Evolutionary conservation across 345 rosid genomes (phyloP), one percentile per base, ranked within the genome.

Genomic region (Aquilaria malaccensis): DNA sequence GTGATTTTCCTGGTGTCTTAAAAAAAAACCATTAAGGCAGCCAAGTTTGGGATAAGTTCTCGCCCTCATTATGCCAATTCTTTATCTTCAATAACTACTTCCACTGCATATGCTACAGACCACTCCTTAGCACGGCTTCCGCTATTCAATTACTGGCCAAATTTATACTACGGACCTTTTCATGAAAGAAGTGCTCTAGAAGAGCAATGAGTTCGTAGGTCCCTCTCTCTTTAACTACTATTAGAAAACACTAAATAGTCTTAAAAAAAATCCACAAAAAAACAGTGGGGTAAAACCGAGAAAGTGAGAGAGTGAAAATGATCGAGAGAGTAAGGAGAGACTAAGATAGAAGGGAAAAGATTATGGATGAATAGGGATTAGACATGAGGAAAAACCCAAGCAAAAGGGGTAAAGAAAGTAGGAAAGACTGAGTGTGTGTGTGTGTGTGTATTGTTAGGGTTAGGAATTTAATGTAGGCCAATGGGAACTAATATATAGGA

Each of bases 141-240:
- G 55, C 77, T 77, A 58, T 94, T 90, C 41, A 84, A 80, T 68
- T 71, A 83, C 67, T 64, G 64, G 13, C 97, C 95, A 4, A 79
- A 60, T 66, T 84, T 87, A n/a, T 86, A 90, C 71, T 15, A 70
- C 29, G 2, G 97, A 96, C 29, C 91, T 95, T 3, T 68, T 64
- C 13, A 88, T 78, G 10, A 95, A 88, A 48, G 86, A 88, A 68
- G 74, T 88, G 57, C 73, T 86, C 50, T 70, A 70, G 58, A 94
- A 90, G 77, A 81, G 97, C 64, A 88, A 90, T 83, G 76, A 67
- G 75, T 94, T 81, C 61, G 70, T 90, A 65, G 97, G 90, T 10
- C 95, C 97, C 32, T 94, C 97, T 66, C 90, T 90, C 54, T 90
- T 87, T 74, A 65, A 93, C 65, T 89, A 67, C 72, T 93, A 89